Base-by-base conservation (phyloP, 192 early-diverging fungal species). In the Podila horticola region DNA sequence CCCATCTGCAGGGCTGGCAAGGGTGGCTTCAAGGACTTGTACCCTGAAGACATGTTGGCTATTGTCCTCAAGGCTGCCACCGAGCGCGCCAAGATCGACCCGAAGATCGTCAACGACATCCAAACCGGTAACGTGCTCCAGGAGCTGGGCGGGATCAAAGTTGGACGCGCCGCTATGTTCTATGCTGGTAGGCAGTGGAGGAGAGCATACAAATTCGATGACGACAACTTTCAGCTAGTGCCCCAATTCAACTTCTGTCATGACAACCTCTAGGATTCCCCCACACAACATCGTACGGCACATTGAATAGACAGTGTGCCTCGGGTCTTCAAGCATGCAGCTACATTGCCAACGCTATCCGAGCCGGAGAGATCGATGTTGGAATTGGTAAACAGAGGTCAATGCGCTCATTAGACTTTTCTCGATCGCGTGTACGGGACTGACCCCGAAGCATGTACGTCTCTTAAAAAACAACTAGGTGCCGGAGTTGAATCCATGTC, bases 401-500 rank as follows among this genome's bases (percentile, higher is more conserved):
- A 62, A 50, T 30, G 45, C 15, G 64, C 36, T 28, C 64, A 51
- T 36, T 66, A 19, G 8, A 4, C n/a, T 7, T 52, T 4, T 22
- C 13, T 24, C 19, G 24, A 20, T 11, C 10, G 17, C 4, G 4
- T 24, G 31, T 10, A 5, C 34, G 26, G 19, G 17, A 64, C 11
- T 63, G 36, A 38, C 36, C 5, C 36, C 8, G 5, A 45, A 15
- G 15, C 2, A 45, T 3, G 2, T 19, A 17, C 26, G 33, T 19
- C 26, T 33, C 26, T 31, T 19, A 61, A 11, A 30, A 28, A 5
- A 61, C 9, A 33, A 7, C 24, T 59, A 76, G 74, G 97, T 60
- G 95, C 95, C 58, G 96, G 95, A 83, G 94, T 97, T 28, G 96
- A 97, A 79, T 94, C 93, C 85, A 97, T 97, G 96, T 92, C 94